Evolutionary conservation across 768 basidiomycete species (phyloP).

Genomic region (Ramaria sp.): DNA sequence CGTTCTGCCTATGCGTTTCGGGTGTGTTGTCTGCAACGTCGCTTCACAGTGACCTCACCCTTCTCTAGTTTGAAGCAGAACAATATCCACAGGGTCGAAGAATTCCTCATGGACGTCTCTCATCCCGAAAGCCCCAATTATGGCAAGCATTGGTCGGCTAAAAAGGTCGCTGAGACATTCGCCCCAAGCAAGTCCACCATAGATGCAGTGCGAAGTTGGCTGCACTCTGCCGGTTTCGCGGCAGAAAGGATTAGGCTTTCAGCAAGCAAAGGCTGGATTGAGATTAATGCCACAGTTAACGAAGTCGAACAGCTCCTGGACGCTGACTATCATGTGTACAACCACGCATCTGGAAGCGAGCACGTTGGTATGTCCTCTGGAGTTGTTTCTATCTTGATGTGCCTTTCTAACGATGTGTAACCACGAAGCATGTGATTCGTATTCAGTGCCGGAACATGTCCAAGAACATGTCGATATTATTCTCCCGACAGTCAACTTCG

Average conservation of each 20-base stretch:
- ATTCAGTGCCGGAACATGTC: slow-evolving; percentile 13
- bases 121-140: slow-evolving; percentile 33
- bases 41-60: not conserved
- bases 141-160: slow-evolving; percentile 35
- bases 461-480: slow-evolving; percentile 14
- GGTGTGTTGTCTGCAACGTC: slow-evolving; percentile 10
- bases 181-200: slow-evolving; percentile 28
- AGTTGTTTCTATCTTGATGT: slow-evolving; percentile 5
- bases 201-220: slow-evolving; percentile 29
- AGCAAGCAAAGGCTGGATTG: slow-evolving; percentile 28
- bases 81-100: slow-evolving; percentile 30
- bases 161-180: slow-evolving; percentile 29
- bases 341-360: slow-evolving; percentile 25
- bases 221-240: slow-evolving; percentile 26
- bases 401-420: not conserved
- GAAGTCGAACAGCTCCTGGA: slow-evolving; percentile 35
- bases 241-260: slow-evolving; percentile 24
- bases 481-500: slow-evolving; percentile 12
- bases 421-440: slow-evolving; percentile 13
- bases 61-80: slow-evolving; percentile 23
- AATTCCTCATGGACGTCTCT: slow-evolving; percentile 30
- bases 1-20: slow-evolving; percentile 33
- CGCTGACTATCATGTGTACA: slow-evolving; percentile 32
- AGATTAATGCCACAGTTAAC: slow-evolving; percentile 26
- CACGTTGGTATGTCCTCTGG: slow-evolving; percentile 24